Evolutionary conservation across 306 rosid genomes (phyloP).

Genomic region (Corylus heterophylla): DNA sequence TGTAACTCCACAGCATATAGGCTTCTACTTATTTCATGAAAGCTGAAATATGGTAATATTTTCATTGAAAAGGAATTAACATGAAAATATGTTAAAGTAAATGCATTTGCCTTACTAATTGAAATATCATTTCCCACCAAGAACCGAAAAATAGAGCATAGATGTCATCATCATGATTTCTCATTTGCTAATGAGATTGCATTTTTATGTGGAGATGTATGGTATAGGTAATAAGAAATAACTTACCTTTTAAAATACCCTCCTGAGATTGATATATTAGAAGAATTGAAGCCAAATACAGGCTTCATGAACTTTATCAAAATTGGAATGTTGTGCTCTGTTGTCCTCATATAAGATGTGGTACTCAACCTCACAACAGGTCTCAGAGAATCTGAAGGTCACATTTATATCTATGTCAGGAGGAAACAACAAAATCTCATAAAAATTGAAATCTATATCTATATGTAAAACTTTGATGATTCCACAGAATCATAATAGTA

Average conservation of each 20-base stretch:
- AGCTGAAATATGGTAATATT: conserved; percentile 47
- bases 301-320: conserved; percentile 65
- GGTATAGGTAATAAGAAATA: neutral
- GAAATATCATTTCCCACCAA: neutral
- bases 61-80: conserved; percentile 17
- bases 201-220: conserved; percentile 2
- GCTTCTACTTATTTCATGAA: conserved; percentile 49
- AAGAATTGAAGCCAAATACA: conserved; percentile 75
- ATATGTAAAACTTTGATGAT: neutral
- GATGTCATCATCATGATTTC: neutral
- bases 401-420: conserved; percentile 23
- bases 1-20: conserved; percentile 55
- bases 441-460: neutral
- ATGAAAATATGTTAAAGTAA: neutral
- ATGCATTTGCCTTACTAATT: neutral
- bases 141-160: neutral
- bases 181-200: neutral
- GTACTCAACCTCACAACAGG: conserved; percentile 80
- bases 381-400: conserved; percentile 66
- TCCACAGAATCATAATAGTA: neutral
- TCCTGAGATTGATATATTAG: conserved; percentile 67
- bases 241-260: conserved; percentile 72
- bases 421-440: conserved; percentile 11
- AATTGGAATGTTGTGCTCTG: conserved; percentile 54
- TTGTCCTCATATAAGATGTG: conserved; percentile 65